These are phyloP conservation scores for Silene uniflora DNA, from an alignment of 148 eudicot species.

Conservation along the genomic window DNA sequence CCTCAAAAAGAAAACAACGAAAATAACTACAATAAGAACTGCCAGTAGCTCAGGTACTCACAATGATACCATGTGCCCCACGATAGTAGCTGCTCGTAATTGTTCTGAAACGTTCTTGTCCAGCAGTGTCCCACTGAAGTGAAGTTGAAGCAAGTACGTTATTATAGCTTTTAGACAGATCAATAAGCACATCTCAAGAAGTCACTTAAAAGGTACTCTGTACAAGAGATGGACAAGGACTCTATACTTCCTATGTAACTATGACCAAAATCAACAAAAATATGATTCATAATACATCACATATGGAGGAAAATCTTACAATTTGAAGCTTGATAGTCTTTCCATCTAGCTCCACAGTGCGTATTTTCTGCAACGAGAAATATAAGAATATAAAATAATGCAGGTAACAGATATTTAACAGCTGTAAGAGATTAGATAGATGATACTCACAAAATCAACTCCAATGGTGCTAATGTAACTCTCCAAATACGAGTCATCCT, in stretches of 20 bases:
- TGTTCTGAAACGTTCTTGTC: constrained; percentile 54
- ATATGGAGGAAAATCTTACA: constrained; percentile 25
- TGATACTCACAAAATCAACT: constrained; percentile 46
- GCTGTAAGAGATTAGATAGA: neutral
- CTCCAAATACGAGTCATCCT: constrained; percentile 53
- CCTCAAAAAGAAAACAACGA: neutral
- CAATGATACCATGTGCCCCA: constrained; percentile 55
- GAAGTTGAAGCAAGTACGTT: constrained; percentile 4
- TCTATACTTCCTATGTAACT: neutral
- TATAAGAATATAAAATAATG: constrained; percentile 8
- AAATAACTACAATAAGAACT: neutral
- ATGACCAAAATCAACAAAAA: neutral
- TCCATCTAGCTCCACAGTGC: constrained; percentile 53
- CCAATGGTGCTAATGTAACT: constrained; percentile 55
- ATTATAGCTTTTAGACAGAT: neutral
- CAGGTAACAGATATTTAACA: neutral
- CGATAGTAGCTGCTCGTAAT: constrained; percentile 55
- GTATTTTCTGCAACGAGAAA: constrained; percentile 38
- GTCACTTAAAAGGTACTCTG: neutral
- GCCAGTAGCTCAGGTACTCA: constrained; percentile 22
- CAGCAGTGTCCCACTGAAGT: constrained; percentile 54
- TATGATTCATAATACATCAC: neutral
- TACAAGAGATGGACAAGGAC: neutral
- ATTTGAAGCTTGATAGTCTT: constrained; percentile 50
- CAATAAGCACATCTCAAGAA: neutral